Evolutionary conservation across 345 rosid genomes (phyloP), one percentile per base, ranked within the genome.

Genomic region (Hypericum androsaemum): DNA sequence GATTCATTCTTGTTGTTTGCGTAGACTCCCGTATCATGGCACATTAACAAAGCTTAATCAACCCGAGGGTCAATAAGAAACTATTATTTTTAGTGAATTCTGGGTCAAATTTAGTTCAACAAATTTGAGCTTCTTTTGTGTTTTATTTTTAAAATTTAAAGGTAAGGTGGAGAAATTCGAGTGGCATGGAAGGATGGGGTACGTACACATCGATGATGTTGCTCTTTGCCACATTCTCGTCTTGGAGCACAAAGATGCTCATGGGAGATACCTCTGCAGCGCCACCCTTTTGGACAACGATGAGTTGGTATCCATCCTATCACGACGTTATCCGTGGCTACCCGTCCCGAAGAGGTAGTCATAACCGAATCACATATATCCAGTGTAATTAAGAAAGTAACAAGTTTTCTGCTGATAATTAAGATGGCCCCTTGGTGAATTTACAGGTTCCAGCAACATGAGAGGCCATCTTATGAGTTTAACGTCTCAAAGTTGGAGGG

Each of bases 111-210:
- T 17, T 17, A 58, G 0, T 47, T 10, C 12, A 6, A 10, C 12
- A 3, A n/a, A 12, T 0, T 39, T 37, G 12, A 12, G 0, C 7
- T n/a, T 7, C 12, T 35, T 13, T 41, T 2, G 22, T 10, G 7
- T 15, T 16, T 8, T 3, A 5, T 39, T 7, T 5, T 7, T 17
- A n/a, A n/a, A 59, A 8, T 3, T 15, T 57, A 38, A 74, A 82
- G 89, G 95, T 44, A 86, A 80, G 63, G 71, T 65, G 22, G 85
- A 77, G 51, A 78, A 71, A 60, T 86, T 82, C 43, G 72, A 77
- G 12, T 74, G 83, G 88, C 84, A 80, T 68, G 94, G 94, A 66
- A 79, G 94, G 71, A 82, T 83, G 88, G 95, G 95, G 7, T 89
- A 86, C 52, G 81, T 86, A 58, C 90, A 89, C 64, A 86, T 89